phyloP scores from a whole-genome alignment of 2,329 filamentous ascomycete species.

The Pseudogymnoascus sp. region DNA sequence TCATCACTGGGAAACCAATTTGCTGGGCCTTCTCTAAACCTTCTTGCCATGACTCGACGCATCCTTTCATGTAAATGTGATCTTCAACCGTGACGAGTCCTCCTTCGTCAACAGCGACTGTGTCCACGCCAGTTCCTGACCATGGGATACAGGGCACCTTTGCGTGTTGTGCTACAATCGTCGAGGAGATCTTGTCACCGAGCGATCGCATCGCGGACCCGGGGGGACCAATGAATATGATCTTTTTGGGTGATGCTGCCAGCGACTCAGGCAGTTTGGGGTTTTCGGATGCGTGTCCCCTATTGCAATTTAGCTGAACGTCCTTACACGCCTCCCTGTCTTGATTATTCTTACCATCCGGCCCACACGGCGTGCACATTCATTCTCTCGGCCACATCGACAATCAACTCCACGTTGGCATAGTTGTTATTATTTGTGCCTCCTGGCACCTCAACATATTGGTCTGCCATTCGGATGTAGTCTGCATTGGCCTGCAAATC shows the following conservation, averaged over 20 bases:
- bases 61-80: slow-evolving; percentile 78
- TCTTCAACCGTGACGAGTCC: slow-evolving; percentile 91
- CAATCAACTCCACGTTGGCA: slow-evolving; percentile 97
- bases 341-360: slow-evolving; percentile 63
- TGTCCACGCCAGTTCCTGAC: slow-evolving; percentile 86
- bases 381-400: slow-evolving; percentile 97
- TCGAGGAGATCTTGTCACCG: slow-evolving; percentile 98
- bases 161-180: slow-evolving; percentile 96
- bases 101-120: slow-evolving; percentile 67
- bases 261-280: slow-evolving; percentile 93
- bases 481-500: slow-evolving; percentile 96
- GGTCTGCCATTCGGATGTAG: slow-evolving; percentile 98
- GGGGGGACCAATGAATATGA: slow-evolving; percentile 96
- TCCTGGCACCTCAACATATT: slow-evolving; percentile 97
- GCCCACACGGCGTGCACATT: slow-evolving; percentile 98
- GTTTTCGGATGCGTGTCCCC: slow-evolving; percentile 98
- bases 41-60: slow-evolving; percentile 81
- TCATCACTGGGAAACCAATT: slow-evolving; percentile 99
- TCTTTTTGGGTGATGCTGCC: slow-evolving; percentile 94
- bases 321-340: neutral
- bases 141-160: slow-evolving; percentile 97
- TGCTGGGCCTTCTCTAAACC: slow-evolving; percentile 76
- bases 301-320: slow-evolving; percentile 28
- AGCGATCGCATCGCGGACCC: slow-evolving; percentile 98
- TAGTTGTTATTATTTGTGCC: slow-evolving; percentile 99